phyloP scores from a whole-genome alignment of 495 filamentous ascomycete genomes.

The Neurospora sp. region DNA sequence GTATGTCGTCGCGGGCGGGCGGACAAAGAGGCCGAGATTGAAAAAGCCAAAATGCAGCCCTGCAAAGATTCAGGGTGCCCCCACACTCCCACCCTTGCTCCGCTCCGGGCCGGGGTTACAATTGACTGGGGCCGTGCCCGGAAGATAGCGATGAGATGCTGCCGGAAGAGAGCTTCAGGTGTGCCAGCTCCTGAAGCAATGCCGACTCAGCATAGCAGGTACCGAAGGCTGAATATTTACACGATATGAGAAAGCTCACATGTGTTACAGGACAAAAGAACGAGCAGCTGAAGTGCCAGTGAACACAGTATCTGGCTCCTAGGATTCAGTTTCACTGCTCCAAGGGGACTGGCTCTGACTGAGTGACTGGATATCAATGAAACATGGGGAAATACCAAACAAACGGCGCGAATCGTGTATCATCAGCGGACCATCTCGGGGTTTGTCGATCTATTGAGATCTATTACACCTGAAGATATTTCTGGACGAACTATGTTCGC shows the following conservation, averaged over 20 bases:
- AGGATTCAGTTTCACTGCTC: background rate
- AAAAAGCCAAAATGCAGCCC: slow-evolving; percentile 2
- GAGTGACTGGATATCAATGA: background rate
- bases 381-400: background rate
- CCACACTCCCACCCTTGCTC: background rate
- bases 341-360: background rate
- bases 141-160: background rate
- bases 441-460: background rate
- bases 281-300: background rate
- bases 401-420: background rate
- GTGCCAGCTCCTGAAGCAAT: background rate
- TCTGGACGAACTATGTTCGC: background rate
- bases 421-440: background rate
- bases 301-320: background rate
- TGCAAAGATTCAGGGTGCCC: background rate
- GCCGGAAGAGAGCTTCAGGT: background rate
- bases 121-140: background rate
- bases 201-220: background rate
- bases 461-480: background rate
- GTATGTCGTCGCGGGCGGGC: background rate
- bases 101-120: background rate
- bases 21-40: background rate
- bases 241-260: background rate
- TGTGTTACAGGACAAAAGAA: background rate
- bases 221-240: background rate